These are phyloP conservation scores for Phytophthora citrophthora DNA, from an alignment of 352 stramenopile species.

Conservation along the genomic window DNA sequence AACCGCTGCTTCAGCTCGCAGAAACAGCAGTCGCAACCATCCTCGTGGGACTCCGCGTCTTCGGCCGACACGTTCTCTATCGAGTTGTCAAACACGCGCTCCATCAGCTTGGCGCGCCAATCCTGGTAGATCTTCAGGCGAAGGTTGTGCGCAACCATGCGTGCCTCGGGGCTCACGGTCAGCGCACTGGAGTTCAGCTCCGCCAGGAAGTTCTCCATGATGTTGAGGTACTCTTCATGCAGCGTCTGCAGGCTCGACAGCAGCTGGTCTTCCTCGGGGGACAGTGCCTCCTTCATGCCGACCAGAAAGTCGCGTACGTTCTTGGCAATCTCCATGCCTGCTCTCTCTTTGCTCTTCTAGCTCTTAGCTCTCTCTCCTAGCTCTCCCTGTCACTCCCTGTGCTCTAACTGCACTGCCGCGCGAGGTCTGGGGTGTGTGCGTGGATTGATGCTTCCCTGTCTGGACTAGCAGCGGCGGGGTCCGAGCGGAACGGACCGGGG, in stretches of 20 bases:
- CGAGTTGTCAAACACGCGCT: constrained; percentile 66
- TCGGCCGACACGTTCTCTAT: constrained; percentile 46
- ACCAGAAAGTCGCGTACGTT: constrained; percentile 85
- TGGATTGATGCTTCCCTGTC: constrained; percentile 25
- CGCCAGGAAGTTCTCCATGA: constrained; percentile 73
- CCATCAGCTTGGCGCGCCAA: constrained; percentile 78
- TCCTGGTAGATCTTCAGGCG: constrained; percentile 85
- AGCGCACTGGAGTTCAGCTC: constrained; percentile 63
- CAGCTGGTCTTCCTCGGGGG: constrained; percentile 73
- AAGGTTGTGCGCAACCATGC: constrained; percentile 75
- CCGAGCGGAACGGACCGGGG: constrained; percentile 15
- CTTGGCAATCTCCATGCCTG: constrained; percentile 79
- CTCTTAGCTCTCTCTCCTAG: constrained; percentile 1
- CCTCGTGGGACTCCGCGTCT: constrained; percentile 44
- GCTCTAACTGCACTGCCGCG: constrained; percentile 14
- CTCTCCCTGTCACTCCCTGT: constrained; percentile 28
- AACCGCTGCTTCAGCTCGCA: constrained; percentile 62
- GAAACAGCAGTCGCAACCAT: constrained; percentile 55
- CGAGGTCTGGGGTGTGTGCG: constrained; percentile 4
- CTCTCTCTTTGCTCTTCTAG: constrained; percentile 5
- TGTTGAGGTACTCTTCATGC: constrained; percentile 70
- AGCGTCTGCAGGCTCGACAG: constrained; percentile 67
- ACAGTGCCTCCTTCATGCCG: constrained; percentile 76
- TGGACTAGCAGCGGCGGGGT: constrained; percentile 23
- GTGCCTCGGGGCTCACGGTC: constrained; percentile 77